phyloP scores from a whole-genome alignment of 2,329 filamentous ascomycete species.

The Clonostachys sp. region DNA sequence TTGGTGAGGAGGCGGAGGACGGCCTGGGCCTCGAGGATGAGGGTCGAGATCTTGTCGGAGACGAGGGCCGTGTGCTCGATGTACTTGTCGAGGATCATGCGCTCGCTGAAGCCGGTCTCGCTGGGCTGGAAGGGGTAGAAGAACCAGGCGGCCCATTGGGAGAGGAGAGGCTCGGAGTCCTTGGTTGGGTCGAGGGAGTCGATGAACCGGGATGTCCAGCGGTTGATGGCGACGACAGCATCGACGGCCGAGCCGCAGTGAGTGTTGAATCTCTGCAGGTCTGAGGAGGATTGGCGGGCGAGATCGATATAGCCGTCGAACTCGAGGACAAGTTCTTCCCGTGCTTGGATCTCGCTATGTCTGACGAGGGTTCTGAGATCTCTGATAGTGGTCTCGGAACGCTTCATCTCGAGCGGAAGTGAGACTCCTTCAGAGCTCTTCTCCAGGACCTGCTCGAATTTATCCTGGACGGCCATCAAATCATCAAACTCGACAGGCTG shows the following conservation, averaged over 20 bases:
- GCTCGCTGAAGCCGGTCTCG: slow-evolving; percentile 42
- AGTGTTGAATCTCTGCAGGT: slow-evolving; percentile 71
- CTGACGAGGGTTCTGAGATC: slow-evolving; percentile 70
- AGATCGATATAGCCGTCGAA: slow-evolving; percentile 73
- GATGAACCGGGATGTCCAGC: slow-evolving; percentile 68
- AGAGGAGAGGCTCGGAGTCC: not conserved
- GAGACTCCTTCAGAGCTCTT: slow-evolving; percentile 60
- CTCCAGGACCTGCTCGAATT: slow-evolving; percentile 72
- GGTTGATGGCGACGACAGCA: slow-evolving; percentile 68
- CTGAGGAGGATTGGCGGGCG: slow-evolving; percentile 57
- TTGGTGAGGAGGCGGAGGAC: slow-evolving; percentile 61
- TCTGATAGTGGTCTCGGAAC: slow-evolving; percentile 67
- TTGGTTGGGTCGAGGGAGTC: slow-evolving; percentile 47
- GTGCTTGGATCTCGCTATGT: slow-evolving; percentile 62
- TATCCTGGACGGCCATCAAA: slow-evolving; percentile 68
- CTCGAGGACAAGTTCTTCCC: slow-evolving; percentile 68
- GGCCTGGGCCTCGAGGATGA: slow-evolving; percentile 68
- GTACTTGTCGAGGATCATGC: slow-evolving; percentile 67
- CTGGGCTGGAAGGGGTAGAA: slow-evolving; percentile 61
- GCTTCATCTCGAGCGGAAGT: slow-evolving; percentile 75
- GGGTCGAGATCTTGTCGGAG: slow-evolving; percentile 60
- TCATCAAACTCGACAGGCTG: slow-evolving; percentile 63
- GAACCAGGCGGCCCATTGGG: slow-evolving; percentile 25
- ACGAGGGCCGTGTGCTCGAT: slow-evolving; percentile 66
- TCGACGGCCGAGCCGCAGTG: slow-evolving; percentile 72